phyloP scores from a whole-genome alignment of 1,139 yeast genomes.

The Geotrichum klebahnii region DNA sequence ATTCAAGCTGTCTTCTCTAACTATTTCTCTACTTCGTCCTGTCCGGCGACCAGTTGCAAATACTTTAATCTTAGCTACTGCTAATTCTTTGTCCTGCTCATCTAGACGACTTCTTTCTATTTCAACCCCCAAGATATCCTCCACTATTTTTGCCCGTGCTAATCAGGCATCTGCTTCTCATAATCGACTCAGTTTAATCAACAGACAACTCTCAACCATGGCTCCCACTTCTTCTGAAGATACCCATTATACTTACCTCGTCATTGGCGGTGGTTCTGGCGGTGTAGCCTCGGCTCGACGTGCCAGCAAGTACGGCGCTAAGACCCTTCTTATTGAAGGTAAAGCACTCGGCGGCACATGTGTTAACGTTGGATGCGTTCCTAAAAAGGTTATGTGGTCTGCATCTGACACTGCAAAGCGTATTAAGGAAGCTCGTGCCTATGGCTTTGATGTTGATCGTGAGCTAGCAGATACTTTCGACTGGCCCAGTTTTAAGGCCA shows the following conservation, averaged over 20 bases:
- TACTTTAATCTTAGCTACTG: not conserved
- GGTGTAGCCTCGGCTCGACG: constrained; percentile 97
- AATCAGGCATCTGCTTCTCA: not conserved
- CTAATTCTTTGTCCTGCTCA: constrained; percentile 1
- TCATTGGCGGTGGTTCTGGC: constrained; percentile 99
- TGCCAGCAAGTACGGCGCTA: constrained; percentile 91
- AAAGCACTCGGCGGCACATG: constrained; percentile 91
- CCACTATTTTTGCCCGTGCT: not conserved
- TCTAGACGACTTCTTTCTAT: constrained; percentile 2
- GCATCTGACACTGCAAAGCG: constrained; percentile 84
- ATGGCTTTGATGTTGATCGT: constrained; percentile 65
- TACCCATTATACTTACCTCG: constrained; percentile 76
- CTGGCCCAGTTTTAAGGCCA: constrained; percentile 75
- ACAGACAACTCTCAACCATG: constrained; percentile 40
- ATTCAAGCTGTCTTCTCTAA: constrained; percentile 17
- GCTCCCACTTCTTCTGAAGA: constrained; percentile 47
- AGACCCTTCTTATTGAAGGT: constrained; percentile 76
- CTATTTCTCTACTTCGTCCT: constrained; percentile 1
- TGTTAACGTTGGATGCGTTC: constrained; percentile 98
- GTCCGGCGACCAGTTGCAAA: constrained; percentile 8
- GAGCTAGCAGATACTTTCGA: constrained; percentile 54
- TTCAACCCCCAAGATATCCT: constrained; percentile 3
- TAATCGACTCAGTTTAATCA: constrained; percentile 1
- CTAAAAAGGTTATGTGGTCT: constrained; percentile 98
- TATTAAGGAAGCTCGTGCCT: constrained; percentile 68